phyloP scores from a whole-genome alignment of 345 rosid genomes.

The Toxicodendron radicans region DNA sequence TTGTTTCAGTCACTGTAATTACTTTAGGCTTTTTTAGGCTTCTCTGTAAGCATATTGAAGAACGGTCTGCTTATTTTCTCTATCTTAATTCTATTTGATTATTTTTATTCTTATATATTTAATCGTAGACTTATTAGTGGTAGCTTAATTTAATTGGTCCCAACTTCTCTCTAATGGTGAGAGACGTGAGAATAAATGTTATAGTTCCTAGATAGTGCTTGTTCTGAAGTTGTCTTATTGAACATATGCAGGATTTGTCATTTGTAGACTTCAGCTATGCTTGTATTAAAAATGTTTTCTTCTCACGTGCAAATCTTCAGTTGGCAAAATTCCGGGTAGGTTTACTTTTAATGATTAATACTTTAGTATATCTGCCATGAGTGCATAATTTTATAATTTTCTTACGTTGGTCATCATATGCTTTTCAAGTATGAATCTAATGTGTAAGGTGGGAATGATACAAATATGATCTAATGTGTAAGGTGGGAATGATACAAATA shows the following conservation, averaged over 20 bases:
- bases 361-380: neutral
- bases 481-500: neutral
- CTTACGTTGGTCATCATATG: neutral
- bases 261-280: constrained; percentile 88
- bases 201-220: neutral
- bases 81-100: neutral
- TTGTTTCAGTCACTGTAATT: neutral
- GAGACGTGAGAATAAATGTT: neutral
- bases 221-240: constrained; percentile 5
- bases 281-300: constrained; percentile 76
- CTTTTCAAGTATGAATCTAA: neutral
- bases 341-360: neutral
- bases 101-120: neutral
- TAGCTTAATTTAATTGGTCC: neutral
- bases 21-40: neutral
- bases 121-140: neutral
- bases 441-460: too few relatives aligned
- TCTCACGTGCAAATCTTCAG: constrained; percentile 90
- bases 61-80: neutral
- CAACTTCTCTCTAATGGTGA: neutral
- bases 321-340: constrained; percentile 83
- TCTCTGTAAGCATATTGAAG: neutral
- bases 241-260: constrained; percentile 69
- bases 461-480: neutral
- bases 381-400: neutral